A percentile compares a stretch with the other conserved stretches of the same genome.
Conservation (phyloP, 768 basidiomycete species). For the Cantharellus cinnabarinus region DNA sequence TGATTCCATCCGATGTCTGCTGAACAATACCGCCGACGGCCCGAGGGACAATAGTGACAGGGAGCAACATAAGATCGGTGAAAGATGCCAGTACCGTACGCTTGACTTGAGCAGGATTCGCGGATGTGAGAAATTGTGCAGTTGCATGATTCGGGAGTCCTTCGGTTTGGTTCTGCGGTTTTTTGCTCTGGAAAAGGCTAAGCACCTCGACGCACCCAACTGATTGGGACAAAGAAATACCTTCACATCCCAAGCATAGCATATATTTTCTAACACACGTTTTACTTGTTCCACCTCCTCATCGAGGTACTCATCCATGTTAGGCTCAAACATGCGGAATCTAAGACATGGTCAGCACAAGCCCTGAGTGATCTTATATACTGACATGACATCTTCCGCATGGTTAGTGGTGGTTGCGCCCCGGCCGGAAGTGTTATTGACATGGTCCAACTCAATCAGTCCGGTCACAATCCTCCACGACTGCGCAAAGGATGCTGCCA, state of each 20-base stretch:
- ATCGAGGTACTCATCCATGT: constrained; percentile 96
- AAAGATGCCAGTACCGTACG: constrained; percentile 85
- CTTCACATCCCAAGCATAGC: constrained; percentile 60
- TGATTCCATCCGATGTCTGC: no score
- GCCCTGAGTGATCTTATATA: constrained; percentile 10
- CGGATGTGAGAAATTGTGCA: constrained; percentile 56
- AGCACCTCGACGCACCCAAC: neutral
- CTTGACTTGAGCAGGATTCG: constrained; percentile 82
- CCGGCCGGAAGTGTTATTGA: constrained; percentile 12
- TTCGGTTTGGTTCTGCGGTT: neutral
- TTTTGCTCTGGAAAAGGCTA: neutral
- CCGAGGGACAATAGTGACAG: constrained; percentile 90
- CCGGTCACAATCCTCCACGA: constrained; percentile 70
- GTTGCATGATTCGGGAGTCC: constrained; percentile 1
- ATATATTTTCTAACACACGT: constrained; percentile 48
- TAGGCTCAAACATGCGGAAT: constrained; percentile 83
- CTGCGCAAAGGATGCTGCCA: constrained; percentile 78
- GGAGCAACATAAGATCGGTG: constrained; percentile 69
- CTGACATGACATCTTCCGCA: constrained; percentile 73
- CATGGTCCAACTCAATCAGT: constrained; percentile 33
- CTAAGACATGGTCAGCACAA: neutral
- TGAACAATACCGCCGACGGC: no score
- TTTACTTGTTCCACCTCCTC: constrained; percentile 80
- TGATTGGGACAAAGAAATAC: constrained; percentile 25
- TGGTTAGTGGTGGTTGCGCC: constrained; percentile 25